Conservation (phyloP, 2,329 filamentous ascomycete genomes). For the Paecilomyces variotii region DNA sequence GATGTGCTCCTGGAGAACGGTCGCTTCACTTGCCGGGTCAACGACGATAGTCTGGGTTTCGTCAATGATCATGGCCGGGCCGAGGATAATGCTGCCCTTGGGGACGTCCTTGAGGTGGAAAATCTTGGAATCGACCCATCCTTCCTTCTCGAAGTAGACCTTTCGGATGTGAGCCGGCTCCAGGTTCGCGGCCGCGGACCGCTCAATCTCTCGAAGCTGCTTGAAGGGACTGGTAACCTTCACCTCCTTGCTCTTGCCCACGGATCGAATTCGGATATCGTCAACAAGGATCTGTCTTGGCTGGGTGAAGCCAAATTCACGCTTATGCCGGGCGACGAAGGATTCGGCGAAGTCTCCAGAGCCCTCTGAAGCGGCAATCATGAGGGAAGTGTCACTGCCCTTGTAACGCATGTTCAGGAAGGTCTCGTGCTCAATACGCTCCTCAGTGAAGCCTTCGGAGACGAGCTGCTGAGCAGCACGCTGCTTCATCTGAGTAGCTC, state of each 20-base stretch:
- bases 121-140: conserved; percentile 18
- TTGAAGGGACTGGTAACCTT: conserved; percentile 9
- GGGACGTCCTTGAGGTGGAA: conserved; percentile 18
- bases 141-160: conserved; percentile 20
- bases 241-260: conserved; percentile 10
- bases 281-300: conserved; percentile 33
- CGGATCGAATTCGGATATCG: conserved; percentile 27
- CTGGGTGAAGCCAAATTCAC: conserved; percentile 37
- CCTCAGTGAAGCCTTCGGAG: conserved; percentile 29
- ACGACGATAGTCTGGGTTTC: conserved; percentile 77
- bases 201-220: conserved; percentile 12
- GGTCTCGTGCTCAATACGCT: conserved; percentile 25
- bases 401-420: conserved; percentile 39
- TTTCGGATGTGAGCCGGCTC: conserved; percentile 12
- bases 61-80: conserved; percentile 53
- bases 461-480: conserved; percentile 23
- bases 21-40: conserved; percentile 65
- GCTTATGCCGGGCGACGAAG: conserved; percentile 30
- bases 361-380: conserved; percentile 27
- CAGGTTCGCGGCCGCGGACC: conserved; percentile 3
- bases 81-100: conserved; percentile 15
- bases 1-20: conserved; percentile 78
- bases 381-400: conserved; percentile 38
- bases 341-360: conserved; percentile 29
- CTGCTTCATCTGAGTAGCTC: conserved; percentile 22